Conservation (phyloP, 768 basidiomycete genomes). For the Mycena polygramma region DNA sequence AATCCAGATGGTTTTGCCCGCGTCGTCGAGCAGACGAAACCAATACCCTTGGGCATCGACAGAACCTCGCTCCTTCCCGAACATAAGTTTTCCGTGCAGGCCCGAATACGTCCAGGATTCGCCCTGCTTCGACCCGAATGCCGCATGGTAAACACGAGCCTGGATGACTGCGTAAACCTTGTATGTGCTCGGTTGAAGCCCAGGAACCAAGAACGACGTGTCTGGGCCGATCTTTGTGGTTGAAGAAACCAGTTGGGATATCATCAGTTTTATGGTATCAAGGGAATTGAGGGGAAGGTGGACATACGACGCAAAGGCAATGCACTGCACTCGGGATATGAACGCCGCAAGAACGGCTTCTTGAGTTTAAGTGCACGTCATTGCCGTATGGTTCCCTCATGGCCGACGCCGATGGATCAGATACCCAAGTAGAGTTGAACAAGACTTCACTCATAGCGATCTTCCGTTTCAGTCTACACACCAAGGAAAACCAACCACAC, state of each 20-base stretch:
- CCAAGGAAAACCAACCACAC: background rate
- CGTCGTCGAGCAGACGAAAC: conserved; percentile 34
- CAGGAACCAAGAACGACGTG: conserved; percentile 40
- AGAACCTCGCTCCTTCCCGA: conserved; percentile 58
- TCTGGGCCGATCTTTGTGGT: conserved; percentile 12
- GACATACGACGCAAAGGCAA: conserved; percentile 31
- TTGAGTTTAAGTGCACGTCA: conserved; percentile 36
- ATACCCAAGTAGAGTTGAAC: background rate
- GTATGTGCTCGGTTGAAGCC: conserved; percentile 55
- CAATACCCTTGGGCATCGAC: conserved; percentile 44
- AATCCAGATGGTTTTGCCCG: conserved; percentile 73
- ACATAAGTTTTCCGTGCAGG: conserved; percentile 70
- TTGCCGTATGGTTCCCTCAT: conserved; percentile 35
- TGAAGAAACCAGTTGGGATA: conserved; percentile 34
- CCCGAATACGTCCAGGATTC: conserved; percentile 71
- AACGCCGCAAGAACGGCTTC: conserved; percentile 38
- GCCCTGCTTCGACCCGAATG: conserved; percentile 53
- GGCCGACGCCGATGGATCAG: conserved; percentile 11
- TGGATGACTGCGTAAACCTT: conserved; percentile 66
- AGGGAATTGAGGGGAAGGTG: conserved; percentile 30
- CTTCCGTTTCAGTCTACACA: background rate
- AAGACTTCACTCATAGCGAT: background rate
- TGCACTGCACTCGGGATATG: conserved; percentile 29
- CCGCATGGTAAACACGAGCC: conserved; percentile 73
- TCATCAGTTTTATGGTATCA: conserved; percentile 30